phyloP scores from a whole-genome alignment of 495 filamentous ascomycete species.

The Podospora sp. region DNA sequence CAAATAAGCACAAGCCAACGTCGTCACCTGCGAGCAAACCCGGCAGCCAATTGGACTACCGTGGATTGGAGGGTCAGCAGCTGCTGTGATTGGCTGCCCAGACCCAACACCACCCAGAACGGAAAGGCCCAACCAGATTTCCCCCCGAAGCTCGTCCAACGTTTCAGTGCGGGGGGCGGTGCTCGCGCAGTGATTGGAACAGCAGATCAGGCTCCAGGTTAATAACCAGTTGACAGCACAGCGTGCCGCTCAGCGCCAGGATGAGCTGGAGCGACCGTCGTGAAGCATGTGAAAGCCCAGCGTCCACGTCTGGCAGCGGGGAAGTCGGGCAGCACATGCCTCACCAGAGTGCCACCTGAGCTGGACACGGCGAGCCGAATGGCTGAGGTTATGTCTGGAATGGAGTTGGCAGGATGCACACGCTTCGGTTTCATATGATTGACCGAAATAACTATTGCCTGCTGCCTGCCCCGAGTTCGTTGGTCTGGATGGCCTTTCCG shows the following conservation, averaged over 20 bases:
- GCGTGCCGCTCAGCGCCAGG: neutral
- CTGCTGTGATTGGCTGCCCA: constrained; percentile 12
- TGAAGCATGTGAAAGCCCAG: constrained; percentile 13
- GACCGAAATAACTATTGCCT: neutral
- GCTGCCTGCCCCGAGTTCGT: neutral
- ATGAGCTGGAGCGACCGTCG: neutral
- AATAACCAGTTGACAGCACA: constrained; percentile 7
- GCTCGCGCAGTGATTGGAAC: constrained; percentile 8
- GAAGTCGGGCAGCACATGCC: constrained; percentile 16
- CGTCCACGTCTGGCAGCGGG: neutral
- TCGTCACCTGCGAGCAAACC: constrained; percentile 6
- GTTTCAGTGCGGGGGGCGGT: constrained; percentile 2
- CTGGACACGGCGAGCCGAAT: constrained; percentile 3
- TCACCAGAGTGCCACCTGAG: constrained; percentile 11
- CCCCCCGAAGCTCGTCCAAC: neutral
- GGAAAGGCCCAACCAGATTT: neutral
- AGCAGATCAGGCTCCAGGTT: constrained; percentile 12
- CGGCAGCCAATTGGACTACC: constrained; percentile 4
- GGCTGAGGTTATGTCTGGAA: constrained; percentile 11
- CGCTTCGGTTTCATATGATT: constrained; percentile 16
- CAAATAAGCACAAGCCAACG: neutral
- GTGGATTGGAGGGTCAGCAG: constrained; percentile 1
- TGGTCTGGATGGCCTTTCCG: neutral
- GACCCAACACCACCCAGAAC: neutral
- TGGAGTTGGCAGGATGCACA: neutral